Percentiles rank a stretch among this genome's conserved stretches.
Evolutionary conservation across 2,329 filamentous ascomycete species (phyloP).

Genomic region (Seiridium cupressi): DNA sequence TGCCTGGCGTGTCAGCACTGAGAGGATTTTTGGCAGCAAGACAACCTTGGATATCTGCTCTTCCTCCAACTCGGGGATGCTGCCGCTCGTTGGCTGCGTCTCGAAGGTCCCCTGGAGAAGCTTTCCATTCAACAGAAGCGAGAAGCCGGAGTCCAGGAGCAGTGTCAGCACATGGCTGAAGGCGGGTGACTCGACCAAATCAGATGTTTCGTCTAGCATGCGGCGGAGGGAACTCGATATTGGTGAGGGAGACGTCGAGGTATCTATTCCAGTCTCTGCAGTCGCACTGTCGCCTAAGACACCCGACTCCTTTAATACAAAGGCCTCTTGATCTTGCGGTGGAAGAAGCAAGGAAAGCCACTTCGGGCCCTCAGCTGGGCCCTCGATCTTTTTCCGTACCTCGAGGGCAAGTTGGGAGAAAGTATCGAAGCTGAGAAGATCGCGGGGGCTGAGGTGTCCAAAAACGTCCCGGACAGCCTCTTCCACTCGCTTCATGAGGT

Average conservation of each 20-base stretch:
- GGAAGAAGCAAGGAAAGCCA: conserved; percentile 89
- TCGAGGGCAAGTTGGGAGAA: conserved; percentile 80
- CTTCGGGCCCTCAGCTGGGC: conserved; percentile 48
- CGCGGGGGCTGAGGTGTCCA: conserved; percentile 81
- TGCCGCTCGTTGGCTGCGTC: conserved; percentile 33
- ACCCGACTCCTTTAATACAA: conserved; percentile 82
- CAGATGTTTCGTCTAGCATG: conserved; percentile 91
- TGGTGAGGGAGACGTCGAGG: conserved; percentile 35
- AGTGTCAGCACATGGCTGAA: conserved; percentile 85
- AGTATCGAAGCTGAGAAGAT: conserved; percentile 78
- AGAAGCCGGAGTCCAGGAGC: conserved; percentile 85
- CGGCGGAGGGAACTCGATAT: conserved; percentile 67
- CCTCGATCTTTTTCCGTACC: conserved; percentile 80
- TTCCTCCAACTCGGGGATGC: conserved; percentile 18
- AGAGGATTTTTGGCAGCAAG: conserved; percentile 82
- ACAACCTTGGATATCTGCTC: conserved; percentile 56
- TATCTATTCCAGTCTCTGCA: conserved; percentile 28
- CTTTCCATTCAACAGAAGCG: conserved; percentile 78
- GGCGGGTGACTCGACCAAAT: conserved; percentile 89
- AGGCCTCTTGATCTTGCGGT: conserved; percentile 72
- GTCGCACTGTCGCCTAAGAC: conserved; percentile 57
- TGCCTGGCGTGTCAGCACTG: conserved; percentile 86
- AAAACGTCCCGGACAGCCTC: conserved; percentile 87
- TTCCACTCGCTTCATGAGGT: conserved; percentile 78
- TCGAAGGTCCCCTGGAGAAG: conserved; percentile 79